Evolutionary conservation across 2,329 filamentous ascomycete genomes (phyloP).

Genomic region (Biscogniauxia mediterranea): DNA sequence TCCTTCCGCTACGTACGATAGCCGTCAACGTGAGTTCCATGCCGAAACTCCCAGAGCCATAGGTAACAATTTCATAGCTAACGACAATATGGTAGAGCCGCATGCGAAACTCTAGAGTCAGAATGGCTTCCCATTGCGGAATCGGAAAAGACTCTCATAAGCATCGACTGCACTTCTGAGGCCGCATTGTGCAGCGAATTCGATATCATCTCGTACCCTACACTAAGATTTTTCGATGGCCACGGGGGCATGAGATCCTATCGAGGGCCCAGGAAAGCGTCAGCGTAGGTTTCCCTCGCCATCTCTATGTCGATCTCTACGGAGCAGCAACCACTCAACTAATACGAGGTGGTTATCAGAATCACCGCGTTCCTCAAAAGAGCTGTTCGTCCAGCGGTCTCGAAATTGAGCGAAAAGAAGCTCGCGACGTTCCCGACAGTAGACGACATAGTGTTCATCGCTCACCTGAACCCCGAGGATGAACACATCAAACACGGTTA

Average conservation of each 20-base stretch:
- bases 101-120: constrained; percentile 34
- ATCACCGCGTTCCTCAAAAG: constrained; percentile 33
- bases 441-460: constrained; percentile 45
- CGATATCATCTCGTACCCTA: constrained; percentile 44
- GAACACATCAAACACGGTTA: constrained; percentile 32
- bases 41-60: not conserved
- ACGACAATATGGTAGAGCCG: constrained; percentile 22
- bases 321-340: not conserved
- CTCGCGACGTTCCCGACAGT: constrained; percentile 32
- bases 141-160: constrained; percentile 26
- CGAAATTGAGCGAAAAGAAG: constrained; percentile 21
- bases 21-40: constrained; percentile 26
- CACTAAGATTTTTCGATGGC: constrained; percentile 42
- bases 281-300: constrained; percentile 31
- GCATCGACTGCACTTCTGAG: constrained; percentile 40
- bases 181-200: constrained; percentile 40
- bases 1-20: constrained; percentile 15
- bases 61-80: constrained; percentile 1
- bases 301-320: constrained; percentile 15
- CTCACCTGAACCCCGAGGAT: constrained; percentile 33
- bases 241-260: constrained; percentile 38
- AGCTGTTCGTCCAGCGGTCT: constrained; percentile 27
- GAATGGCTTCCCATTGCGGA: constrained; percentile 32
- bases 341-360: constrained; percentile 21
- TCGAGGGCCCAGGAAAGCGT: constrained; percentile 41